These are phyloP conservation scores for Fraxinus xanthoxyloides DNA, from an alignment of 305 asterid genomes.

Conservation along the genomic window DNA sequence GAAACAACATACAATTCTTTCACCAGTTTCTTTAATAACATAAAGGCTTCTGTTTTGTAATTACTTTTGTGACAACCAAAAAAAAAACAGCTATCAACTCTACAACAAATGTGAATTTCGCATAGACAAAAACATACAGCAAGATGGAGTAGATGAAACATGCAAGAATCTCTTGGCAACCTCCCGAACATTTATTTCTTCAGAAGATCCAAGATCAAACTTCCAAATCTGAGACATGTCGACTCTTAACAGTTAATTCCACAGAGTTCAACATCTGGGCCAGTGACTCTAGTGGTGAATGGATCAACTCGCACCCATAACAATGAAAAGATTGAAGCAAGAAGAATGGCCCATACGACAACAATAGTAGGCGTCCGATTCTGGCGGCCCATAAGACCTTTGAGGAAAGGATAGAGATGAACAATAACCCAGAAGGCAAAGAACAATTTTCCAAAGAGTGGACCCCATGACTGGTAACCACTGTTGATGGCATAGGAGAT, in stretches of 20 bases:
- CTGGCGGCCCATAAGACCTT: conserved; percentile 95
- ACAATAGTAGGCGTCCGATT: conserved; percentile 94
- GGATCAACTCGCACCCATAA: conserved; percentile 90
- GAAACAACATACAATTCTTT: conserved; percentile 14
- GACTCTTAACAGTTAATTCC: conserved; percentile 74
- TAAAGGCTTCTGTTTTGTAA: neutral
- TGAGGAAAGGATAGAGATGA: conserved; percentile 92
- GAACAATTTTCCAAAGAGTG: conserved; percentile 83
- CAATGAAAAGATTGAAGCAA: conserved; percentile 87
- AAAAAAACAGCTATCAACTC: conserved; percentile 22
- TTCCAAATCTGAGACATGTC: neutral
- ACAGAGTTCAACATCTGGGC: conserved; percentile 71
- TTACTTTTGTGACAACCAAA: conserved; percentile 11
- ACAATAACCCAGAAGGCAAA: conserved; percentile 98
- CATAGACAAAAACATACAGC: conserved; percentile 19
- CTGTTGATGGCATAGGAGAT: conserved; percentile 83
- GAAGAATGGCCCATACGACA: conserved; percentile 89
- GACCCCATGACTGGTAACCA: conserved; percentile 97
- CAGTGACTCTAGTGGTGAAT: conserved; percentile 78
- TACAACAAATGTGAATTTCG: conserved; percentile 28
- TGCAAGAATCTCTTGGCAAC: conserved; percentile 5
- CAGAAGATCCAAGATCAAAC: neutral
- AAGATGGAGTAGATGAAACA: neutral
- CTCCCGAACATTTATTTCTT: conserved; percentile 4
- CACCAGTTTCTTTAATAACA: neutral